Base-by-base conservation (phyloP, 768 basidiomycete species). In the Lactifluus piperatus region DNA sequence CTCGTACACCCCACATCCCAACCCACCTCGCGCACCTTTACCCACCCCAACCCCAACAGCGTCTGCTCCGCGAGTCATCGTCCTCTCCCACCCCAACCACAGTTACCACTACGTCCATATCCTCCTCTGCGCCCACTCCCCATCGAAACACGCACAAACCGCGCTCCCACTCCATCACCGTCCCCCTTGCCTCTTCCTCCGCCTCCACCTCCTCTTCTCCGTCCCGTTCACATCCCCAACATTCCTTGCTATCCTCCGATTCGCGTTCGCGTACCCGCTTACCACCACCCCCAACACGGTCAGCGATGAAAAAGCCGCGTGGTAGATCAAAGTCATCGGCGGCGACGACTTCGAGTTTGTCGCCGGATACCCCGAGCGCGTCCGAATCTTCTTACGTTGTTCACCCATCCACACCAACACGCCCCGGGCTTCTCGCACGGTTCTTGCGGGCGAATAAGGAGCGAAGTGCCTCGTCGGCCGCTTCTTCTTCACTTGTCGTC, bases 1-100 rank as follows among this genome's bases (percentile, higher is more conserved):
- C 87, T 6, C 81, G 84, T 37, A 89, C 87, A 1, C 87, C 87
- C 4, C 86, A 88, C 68, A 71, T 88, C 29, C 78, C 82, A 44
- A 76, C 79, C 9, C 68, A 64, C 50, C 61, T 57, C 41, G 45
- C 61, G 7, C 64, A 51, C 63, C 51, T 56, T 4, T 34, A 47
- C 37, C 60, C 54, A 0, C 54, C 48, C 18, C 9, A 43, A 0
- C 16, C 64, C 43, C 52, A 34, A 26, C 52, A 1, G 43, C 54
- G 30, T 4, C 44, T 55, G 22, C 64, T 45, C 46, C 54, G 50
- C 18, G 20, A 32, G 41, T 29, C 44, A 6, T 52, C 62, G 2
- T 51, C 56, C 13, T 11, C 41, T n/a, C 36, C 22, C 67, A 22
- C 41, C 18, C n/a, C 34, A 34, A 34, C 34, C 30, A 7, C 30